Conservation (phyloP, 164 flowering plant genomes). For the Berberis vulgaris region DNA sequence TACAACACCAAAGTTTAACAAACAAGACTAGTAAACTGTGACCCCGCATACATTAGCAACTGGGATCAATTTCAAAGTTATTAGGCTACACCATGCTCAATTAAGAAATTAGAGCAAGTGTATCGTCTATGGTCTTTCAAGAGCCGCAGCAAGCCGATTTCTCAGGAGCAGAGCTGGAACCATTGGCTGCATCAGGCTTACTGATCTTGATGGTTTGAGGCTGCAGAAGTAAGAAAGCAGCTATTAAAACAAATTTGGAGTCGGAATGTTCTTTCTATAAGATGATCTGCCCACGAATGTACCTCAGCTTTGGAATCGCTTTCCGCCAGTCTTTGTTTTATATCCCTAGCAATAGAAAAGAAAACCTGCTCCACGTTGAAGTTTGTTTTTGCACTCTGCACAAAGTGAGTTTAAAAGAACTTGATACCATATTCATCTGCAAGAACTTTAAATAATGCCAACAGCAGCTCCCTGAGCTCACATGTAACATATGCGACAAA, state of each 20-base stretch:
- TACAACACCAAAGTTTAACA: conserved; percentile 18
- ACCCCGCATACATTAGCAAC: conserved; percentile 3
- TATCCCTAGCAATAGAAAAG: conserved; percentile 52
- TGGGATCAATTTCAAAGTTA: conserved; percentile 6
- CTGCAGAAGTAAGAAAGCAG: conserved; percentile 15
- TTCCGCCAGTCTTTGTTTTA: conserved; percentile 45
- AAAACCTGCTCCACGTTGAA: conserved; percentile 52
- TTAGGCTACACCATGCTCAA: conserved; percentile 2
- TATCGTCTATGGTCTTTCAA: background rate
- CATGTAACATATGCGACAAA: background rate
- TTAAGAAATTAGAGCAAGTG: conserved; percentile 1
- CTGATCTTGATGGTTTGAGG: conserved; percentile 42
- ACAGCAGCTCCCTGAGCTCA: background rate
- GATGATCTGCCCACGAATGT: background rate
- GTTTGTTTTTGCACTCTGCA: conserved; percentile 55
- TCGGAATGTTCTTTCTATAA: background rate
- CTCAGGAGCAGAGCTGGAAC: conserved; percentile 23
- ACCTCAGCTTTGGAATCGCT: conserved; percentile 42
- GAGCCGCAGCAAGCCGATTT: conserved; percentile 40
- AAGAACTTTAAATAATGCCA: too few species aligned
- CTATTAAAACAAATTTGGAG: background rate
- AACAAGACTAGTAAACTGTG: conserved; percentile 7
- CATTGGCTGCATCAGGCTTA: conserved; percentile 28
- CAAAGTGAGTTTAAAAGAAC: background rate
- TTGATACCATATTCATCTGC: background rate